These are phyloP conservation scores for Chenopodium berlandieri DNA, from an alignment of 148 eudicot genomes.

Conservation along the genomic window DNA sequence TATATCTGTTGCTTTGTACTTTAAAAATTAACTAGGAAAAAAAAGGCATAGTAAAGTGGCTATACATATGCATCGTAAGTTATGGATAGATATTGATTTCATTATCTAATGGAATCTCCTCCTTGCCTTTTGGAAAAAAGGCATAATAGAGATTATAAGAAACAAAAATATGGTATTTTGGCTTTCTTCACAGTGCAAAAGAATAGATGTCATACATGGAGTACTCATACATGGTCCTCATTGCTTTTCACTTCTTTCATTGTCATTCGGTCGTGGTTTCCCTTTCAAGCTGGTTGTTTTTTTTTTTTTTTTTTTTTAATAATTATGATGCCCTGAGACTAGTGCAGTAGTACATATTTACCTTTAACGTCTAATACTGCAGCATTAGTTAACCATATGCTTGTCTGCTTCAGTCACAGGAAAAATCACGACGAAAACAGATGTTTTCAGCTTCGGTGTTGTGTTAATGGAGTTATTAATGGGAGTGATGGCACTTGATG, in stretches of 20 bases:
- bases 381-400: not conserved
- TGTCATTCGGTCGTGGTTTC: not conserved
- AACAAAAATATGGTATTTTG: not conserved
- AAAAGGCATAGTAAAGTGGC: not conserved
- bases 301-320: no score
- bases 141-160: not conserved
- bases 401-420: slow-evolving; percentile 69
- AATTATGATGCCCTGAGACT: no score
- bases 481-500: slow-evolving; percentile 87
- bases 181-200: not conserved
- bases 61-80: not conserved
- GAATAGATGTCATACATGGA: not conserved
- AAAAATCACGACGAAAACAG: slow-evolving; percentile 85
- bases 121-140: not conserved
- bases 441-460: slow-evolving; percentile 92
- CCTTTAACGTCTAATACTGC: not conserved
- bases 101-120: not conserved
- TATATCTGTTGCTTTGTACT: not conserved
- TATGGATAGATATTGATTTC: not conserved
- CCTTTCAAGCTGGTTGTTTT: not conserved
- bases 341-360: no score
- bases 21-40: not conserved
- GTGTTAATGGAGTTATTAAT: slow-evolving; percentile 92
- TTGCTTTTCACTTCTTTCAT: not conserved
- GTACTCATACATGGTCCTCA: not conserved